Percentiles rank a stretch among this genome's conserved stretches.
phyloP scores from a whole-genome alignment of 768 basidiomycete species.

The Amanita thiersii region DNA sequence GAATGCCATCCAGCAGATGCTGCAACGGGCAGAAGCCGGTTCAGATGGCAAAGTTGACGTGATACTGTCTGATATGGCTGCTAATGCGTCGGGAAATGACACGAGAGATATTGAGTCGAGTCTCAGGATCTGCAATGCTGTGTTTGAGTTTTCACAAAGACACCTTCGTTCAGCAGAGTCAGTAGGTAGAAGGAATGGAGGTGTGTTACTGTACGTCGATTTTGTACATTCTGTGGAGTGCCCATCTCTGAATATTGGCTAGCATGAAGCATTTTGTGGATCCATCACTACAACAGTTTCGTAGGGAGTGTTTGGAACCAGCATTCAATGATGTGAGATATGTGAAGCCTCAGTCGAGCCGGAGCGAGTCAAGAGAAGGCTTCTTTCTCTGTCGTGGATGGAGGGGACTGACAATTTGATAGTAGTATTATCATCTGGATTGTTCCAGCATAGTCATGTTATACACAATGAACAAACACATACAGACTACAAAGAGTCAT shows the following conservation, averaged over 20 bases:
- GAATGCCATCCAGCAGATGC: conserved; percentile 29
- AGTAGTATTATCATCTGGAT: neutral
- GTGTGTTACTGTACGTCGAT: conserved; percentile 48
- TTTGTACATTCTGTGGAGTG: conserved; percentile 8
- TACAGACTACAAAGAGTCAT: neutral
- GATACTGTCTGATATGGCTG: conserved; percentile 87
- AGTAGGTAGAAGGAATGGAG: conserved; percentile 33
- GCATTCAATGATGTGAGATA: conserved; percentile 60
- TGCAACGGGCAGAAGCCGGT: conserved; percentile 17
- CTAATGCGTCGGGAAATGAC: conserved; percentile 68
- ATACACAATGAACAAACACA: conserved; percentile 6
- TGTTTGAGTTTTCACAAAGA: conserved; percentile 54
- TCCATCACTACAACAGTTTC: conserved; percentile 63
- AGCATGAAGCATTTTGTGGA: conserved; percentile 86
- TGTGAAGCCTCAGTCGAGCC: conserved; percentile 78
- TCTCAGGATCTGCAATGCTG: conserved; percentile 68
- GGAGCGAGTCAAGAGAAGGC: conserved; percentile 70
- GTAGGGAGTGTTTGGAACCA: conserved; percentile 43
- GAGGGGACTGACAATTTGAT: conserved; percentile 20
- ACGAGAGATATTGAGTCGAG: conserved; percentile 58
- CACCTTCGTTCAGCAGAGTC: conserved; percentile 42
- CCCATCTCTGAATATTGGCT: conserved; percentile 8
- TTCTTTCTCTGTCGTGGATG: conserved; percentile 85
- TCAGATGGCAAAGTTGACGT: conserved; percentile 54
- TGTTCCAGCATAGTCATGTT: conserved; percentile 3